These are phyloP conservation scores for Ophiosphaerella herpotricha DNA, from an alignment of 2,329 filamentous ascomycete species.

Conservation along the genomic window DNA sequence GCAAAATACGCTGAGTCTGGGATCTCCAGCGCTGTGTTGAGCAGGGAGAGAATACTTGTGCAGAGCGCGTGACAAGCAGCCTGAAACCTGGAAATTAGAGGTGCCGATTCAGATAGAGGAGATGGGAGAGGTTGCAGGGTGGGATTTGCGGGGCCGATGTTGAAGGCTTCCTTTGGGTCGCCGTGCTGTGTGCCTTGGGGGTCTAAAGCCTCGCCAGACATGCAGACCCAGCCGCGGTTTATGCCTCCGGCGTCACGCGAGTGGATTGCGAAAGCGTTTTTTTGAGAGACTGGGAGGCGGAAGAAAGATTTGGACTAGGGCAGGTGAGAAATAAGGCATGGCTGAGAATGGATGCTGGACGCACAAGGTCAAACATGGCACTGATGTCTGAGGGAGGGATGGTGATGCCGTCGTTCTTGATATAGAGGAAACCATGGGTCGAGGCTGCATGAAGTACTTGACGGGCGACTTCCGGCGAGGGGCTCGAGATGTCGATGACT, in stretches of 20 bases:
- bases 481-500: conserved; percentile 77
- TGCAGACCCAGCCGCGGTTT: conserved; percentile 87
- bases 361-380: conserved; percentile 74
- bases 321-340: not conserved
- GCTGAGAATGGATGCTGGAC: conserved; percentile 5
- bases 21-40: conserved; percentile 75
- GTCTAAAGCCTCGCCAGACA: conserved; percentile 88
- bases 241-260: conserved; percentile 59
- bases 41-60: conserved; percentile 71
- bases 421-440: conserved; percentile 86
- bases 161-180: conserved; percentile 84
- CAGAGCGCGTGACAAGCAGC: conserved; percentile 74
- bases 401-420: conserved; percentile 73
- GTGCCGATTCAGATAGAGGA: conserved; percentile 63
- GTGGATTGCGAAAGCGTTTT: conserved; percentile 74
- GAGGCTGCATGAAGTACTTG: conserved; percentile 78
- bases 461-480: conserved; percentile 64
- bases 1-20: conserved; percentile 61
- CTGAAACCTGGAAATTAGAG: conserved; percentile 69
- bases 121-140: conserved; percentile 73
- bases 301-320: conserved; percentile 74
- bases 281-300: conserved; percentile 69
- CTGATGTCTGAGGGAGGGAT: conserved; percentile 71
- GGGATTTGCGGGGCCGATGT: conserved; percentile 74
- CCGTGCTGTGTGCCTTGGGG: conserved; percentile 70